Base-by-base conservation (phyloP, 1,139 yeast genomes). In the Lodderomyces jiufengensis region DNA sequence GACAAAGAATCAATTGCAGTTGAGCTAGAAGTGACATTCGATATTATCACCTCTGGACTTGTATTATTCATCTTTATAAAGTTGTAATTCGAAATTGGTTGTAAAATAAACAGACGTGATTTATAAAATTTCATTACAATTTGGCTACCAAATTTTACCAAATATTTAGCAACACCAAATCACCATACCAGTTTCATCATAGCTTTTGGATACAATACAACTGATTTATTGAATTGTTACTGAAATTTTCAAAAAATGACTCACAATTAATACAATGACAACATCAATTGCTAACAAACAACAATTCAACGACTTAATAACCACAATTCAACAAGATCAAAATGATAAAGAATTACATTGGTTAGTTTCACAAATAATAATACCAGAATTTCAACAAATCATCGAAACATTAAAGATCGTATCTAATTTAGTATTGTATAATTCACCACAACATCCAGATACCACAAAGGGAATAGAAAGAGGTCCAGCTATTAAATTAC, bases 291-390 rank as follows among this genome's bases (percentile, higher is more conserved):
- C 20, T 18, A 18, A 26, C n/a, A 28, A 24, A 25, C 16, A 9
- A 6, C 13, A 10, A 14, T 30, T 30, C 14, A 18, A 16, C 13
- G 5, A 31, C 3, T 15, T 27, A 15, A 27, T 36, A 10, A 5
- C 30, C 5, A 5, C 22, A 13, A 24, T 37, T 10, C 69, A 63
- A 41, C 21, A 31, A 1, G 43, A 36, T 2, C 48, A 49, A 14
- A 55, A 59, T n/a, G 63, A 62, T 35, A 45, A 45, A 10, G 74
- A 70, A 45, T 57, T 68, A 22, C 72, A 67, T 39, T 70, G 75
- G 76, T 57, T 63, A 28, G 54, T 61, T 11, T 43, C 51, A 24
- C 42, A 45, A 23, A 47, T 65, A 22, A 56, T 67, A 11, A 43
- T 46, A 12, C 70, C 69, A 3, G 73, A 68, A 39, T 54, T 68